A percentile compares a stretch with the other conserved stretches of the same genome.
Evolutionary conservation across 1,284 basidiomycete genomes (phyloP).

Genomic region (Sporisorium reilianum): DNA sequence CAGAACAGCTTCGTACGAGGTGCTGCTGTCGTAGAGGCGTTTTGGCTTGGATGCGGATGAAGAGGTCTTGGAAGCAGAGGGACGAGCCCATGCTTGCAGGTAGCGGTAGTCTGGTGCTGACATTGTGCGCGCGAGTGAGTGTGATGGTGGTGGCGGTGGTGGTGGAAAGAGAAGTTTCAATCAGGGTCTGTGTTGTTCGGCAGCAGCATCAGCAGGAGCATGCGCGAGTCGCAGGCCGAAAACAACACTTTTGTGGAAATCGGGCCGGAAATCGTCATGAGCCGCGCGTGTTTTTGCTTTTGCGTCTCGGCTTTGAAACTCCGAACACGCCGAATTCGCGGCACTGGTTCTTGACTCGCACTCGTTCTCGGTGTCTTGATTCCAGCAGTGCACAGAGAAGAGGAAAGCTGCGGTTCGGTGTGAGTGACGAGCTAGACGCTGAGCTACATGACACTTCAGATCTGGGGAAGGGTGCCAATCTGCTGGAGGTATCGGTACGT

Average conservation of each 20-base stretch:
- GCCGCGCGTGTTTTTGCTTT: neutral
- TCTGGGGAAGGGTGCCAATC: constrained; percentile 40
- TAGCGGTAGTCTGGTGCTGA: constrained; percentile 55
- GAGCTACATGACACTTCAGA: too few species aligned
- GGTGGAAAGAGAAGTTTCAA: neutral
- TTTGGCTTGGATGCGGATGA: constrained; percentile 7
- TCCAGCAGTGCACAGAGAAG: neutral
- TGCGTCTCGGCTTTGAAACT: neutral
- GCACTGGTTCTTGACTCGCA: neutral
- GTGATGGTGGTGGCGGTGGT: neutral
- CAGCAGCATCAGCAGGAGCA: neutral
- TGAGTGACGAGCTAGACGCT: too few species aligned
- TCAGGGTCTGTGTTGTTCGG: constrained; percentile 5
- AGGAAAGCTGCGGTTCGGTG: neutral
- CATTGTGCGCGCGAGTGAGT: constrained; percentile 5
- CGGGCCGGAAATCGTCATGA: neutral
- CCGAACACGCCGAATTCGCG: neutral
- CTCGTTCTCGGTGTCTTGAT: neutral
- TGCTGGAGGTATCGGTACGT: constrained; percentile 45
- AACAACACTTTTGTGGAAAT: constrained; percentile 3
- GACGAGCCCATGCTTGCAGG: constrained; percentile 53
- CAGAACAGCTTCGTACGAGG: constrained; percentile 37
- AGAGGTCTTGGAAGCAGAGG: constrained; percentile 30
- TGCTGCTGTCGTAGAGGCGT: constrained; percentile 22
- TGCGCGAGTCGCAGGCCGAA: neutral